These are phyloP conservation scores for Boletus sp. DNA, from an alignment of 768 basidiomycete genomes.

Conservation along the genomic window DNA sequence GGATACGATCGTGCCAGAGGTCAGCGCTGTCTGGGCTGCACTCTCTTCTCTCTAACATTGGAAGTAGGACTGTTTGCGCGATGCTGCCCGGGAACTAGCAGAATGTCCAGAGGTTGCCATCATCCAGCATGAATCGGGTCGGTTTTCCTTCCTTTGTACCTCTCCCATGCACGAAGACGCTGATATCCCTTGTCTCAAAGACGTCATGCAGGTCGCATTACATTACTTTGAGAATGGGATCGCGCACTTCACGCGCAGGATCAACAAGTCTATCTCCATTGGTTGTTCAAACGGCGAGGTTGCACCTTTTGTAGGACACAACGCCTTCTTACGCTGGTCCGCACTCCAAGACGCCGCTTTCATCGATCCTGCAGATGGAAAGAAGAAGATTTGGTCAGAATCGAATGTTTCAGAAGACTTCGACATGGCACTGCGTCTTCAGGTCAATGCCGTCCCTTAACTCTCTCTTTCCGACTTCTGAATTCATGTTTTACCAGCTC, in stretches of 20 bases:
- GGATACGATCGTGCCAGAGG: slow-evolving; percentile 84
- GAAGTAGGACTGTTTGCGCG: slow-evolving; percentile 77
- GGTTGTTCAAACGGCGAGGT: slow-evolving; percentile 79
- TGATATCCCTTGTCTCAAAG: slow-evolving; percentile 36
- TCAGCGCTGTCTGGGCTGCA: slow-evolving; percentile 5
- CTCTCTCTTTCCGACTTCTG: slow-evolving; percentile 56
- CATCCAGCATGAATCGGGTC: slow-evolving; percentile 86
- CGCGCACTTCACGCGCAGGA: slow-evolving; percentile 88
- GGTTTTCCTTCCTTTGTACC: slow-evolving; percentile 6
- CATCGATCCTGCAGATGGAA: slow-evolving; percentile 45
- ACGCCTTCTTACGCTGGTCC: slow-evolving; percentile 87
- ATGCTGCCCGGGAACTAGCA: slow-evolving; percentile 81
- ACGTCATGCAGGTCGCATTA: slow-evolving; percentile 87
- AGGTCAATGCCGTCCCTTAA: slow-evolving; percentile 33
- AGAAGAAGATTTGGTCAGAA: slow-evolving; percentile 78
- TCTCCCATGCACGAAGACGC: slow-evolving; percentile 9
- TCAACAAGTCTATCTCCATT: slow-evolving; percentile 82
- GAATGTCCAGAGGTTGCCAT: slow-evolving; percentile 86
- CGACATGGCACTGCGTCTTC: slow-evolving; percentile 60
- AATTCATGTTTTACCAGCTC: slow-evolving; percentile 26
- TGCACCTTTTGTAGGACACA: slow-evolving; percentile 79
- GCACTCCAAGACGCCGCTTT: slow-evolving; percentile 88
- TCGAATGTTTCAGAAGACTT: slow-evolving; percentile 69
- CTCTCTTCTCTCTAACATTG: background rate
- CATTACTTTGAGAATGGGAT: slow-evolving; percentile 93